Evolutionary conservation across 1,284 basidiomycete species (phyloP).

Genomic region (Leccinum pallidistipes): DNA sequence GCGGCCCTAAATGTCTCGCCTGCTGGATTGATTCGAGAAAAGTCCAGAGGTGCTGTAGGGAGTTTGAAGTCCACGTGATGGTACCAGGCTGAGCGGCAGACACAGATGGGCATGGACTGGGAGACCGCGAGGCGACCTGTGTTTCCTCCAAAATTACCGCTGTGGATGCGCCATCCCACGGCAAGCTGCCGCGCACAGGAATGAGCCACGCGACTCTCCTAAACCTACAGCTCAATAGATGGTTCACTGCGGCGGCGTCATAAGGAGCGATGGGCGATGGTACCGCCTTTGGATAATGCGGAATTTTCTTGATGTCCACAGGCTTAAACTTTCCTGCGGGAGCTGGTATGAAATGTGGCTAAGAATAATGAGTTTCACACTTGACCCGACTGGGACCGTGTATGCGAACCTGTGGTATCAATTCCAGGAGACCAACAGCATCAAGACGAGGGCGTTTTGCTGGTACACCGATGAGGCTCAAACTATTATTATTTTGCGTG

Average conservation of each 20-base stretch:
- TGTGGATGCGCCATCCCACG: slow-evolving; percentile 49
- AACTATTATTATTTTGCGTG: slow-evolving; percentile 11
- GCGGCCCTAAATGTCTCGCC: slow-evolving; percentile 42
- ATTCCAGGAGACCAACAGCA: slow-evolving; percentile 13
- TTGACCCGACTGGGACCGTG: background rate
- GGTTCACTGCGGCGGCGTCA: slow-evolving; percentile 31
- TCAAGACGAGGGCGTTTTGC: slow-evolving; percentile 24
- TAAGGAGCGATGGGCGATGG: slow-evolving; percentile 47
- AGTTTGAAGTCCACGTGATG: slow-evolving; percentile 52
- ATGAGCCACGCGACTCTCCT: slow-evolving; percentile 60
- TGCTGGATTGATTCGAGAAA: slow-evolving; percentile 48
- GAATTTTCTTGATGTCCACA: slow-evolving; percentile 22
- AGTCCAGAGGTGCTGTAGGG: slow-evolving; percentile 51
- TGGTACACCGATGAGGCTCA: background rate
- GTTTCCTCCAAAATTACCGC: slow-evolving; percentile 41
- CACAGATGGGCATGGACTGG: slow-evolving; percentile 20
- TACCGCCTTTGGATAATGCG: slow-evolving; percentile 24
- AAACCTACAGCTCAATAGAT: slow-evolving; percentile 33
- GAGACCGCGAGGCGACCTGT: slow-evolving; percentile 13
- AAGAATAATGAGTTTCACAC: slow-evolving; percentile 11
- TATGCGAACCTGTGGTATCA: slow-evolving; percentile 32
- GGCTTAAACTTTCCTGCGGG: slow-evolving; percentile 20
- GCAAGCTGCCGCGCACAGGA: slow-evolving; percentile 55
- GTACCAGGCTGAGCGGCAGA: slow-evolving; percentile 16
- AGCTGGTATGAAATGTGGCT: slow-evolving; percentile 33